phyloP scores from a whole-genome alignment of 78 protist genomes.

The Acrasis kona region DNA sequence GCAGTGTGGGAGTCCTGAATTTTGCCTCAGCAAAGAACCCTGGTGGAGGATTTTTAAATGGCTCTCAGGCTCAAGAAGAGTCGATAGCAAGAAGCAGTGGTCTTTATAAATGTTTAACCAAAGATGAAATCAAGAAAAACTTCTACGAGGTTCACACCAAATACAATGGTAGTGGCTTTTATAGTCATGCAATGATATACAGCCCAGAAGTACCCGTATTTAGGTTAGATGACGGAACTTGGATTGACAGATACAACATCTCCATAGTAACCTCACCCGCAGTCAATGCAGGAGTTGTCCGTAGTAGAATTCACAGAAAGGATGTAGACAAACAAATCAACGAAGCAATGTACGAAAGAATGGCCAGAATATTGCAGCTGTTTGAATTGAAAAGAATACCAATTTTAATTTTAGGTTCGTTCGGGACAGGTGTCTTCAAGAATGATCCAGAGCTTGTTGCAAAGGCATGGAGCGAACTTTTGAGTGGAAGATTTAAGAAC shows the following conservation, averaged over 20 bases:
- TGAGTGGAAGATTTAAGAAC: too few species aligned
- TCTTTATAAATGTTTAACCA: conserved; percentile 5
- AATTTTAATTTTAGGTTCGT: conserved; percentile 7
- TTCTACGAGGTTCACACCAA: background rate
- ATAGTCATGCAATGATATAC: conserved; percentile 1
- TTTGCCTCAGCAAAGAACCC: conserved; percentile 25
- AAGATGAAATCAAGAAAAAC: background rate
- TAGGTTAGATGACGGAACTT: background rate
- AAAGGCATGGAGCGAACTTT: too few species aligned
- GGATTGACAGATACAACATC: background rate
- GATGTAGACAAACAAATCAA: background rate
- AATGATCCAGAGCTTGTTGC: conserved; percentile 7
- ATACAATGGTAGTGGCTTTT: background rate
- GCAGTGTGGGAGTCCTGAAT: conserved; percentile 4
- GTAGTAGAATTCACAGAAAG: background rate
- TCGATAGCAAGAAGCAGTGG: background rate
- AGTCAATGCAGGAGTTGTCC: background rate
- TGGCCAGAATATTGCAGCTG: background rate
- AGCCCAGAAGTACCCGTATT: conserved; percentile 10
- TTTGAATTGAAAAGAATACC: background rate
- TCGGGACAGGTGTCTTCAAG: conserved; percentile 13
- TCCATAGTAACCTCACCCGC: conserved; percentile 10
- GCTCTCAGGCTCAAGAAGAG: conserved; percentile 21
- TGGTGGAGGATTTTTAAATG: conserved; percentile 20
- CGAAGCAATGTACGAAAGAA: background rate